phyloP scores from a whole-genome alignment of 345 rosid genomes.

The Toxicodendron radicans region DNA sequence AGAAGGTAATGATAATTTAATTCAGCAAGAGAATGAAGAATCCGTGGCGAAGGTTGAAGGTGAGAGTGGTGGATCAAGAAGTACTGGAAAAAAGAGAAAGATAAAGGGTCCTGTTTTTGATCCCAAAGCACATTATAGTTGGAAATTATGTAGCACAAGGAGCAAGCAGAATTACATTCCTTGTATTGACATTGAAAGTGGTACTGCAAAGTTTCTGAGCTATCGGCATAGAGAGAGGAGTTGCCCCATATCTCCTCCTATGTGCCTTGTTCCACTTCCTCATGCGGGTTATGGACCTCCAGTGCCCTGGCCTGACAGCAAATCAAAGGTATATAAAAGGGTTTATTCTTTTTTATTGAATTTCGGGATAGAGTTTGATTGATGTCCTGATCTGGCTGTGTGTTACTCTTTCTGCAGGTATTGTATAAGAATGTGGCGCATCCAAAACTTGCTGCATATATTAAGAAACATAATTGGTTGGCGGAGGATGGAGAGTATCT shows the following conservation, averaged over 20 bases:
- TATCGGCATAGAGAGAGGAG: slow-evolving; percentile 86
- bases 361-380: slow-evolving; percentile 12
- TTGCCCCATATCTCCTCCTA: slow-evolving; percentile 68
- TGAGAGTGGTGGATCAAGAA: slow-evolving; percentile 32
- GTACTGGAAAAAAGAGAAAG: slow-evolving; percentile 49
- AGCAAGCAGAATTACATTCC: slow-evolving; percentile 97
- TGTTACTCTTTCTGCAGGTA: slow-evolving; percentile 50
- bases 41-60: slow-evolving; percentile 44
- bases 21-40: slow-evolving; percentile 50
- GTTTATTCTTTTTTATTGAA: slow-evolving; percentile 11
- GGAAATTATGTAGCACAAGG: slow-evolving; percentile 83
- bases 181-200: slow-evolving; percentile 77
- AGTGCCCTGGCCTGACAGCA: slow-evolving; percentile 83
- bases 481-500: slow-evolving; percentile 65
- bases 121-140: slow-evolving; percentile 74
- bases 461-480: slow-evolving; percentile 77
- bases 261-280: slow-evolving; percentile 91
- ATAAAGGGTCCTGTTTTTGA: slow-evolving; percentile 83
- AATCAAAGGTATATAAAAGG: slow-evolving; percentile 51
- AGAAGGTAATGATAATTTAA: slow-evolving; percentile 44
- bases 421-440: slow-evolving; percentile 81
- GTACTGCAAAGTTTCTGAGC: slow-evolving; percentile 57
- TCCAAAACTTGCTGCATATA: slow-evolving; percentile 78
- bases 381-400: slow-evolving; percentile 19
- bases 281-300: slow-evolving; percentile 73